Evolutionary conservation across 2,329 filamentous ascomycete genomes (phyloP), one percentile per base, ranked within the genome.

Genomic region (Ophiostoma novo-ulmi): DNA sequence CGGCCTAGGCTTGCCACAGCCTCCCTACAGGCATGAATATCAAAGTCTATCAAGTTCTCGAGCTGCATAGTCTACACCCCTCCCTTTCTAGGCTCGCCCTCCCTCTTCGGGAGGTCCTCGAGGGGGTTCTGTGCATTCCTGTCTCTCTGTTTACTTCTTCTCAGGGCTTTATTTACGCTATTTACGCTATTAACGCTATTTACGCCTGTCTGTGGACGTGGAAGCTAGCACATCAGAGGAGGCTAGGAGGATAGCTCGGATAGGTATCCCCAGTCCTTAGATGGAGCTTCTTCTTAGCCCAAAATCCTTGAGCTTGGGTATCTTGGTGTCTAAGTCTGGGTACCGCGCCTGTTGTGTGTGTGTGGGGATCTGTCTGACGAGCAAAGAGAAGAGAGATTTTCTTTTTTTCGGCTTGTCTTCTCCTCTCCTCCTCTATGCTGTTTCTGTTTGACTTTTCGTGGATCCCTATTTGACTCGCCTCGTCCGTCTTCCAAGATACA

Each of bases 331-430:
- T 55, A 11, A 22, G 52, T 39, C 63, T 58, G 31, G 35, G 35
- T 38, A 64, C 61, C 61, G 31, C 61, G 31, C 61, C 61, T 64
- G 41, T 41, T 48, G 38, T 69, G 70, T 38, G 70, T 38, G 70
- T 71, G 70, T 71, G 70, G 70, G 39, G 67, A 71, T 41, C 61
- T 31, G 39, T 31, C 35, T 58, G 52, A 8, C 52, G 52, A 22
- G 70, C 52, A 38, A 68, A 14, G 61, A 65, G 68, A 26, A 69
- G 10, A 67, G 48, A 71, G 36, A 67, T 39, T 67, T 70, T 65
- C 39, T 64, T 52, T 70, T 70, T 70, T 70, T 69, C n/a, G 35
- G n/a, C 41, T 67, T 67, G 10, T 66, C 64, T 66, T 65, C 39
- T 31, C 13, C 20, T 67, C 26, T 69, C 48, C 58, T 39, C 10